phyloP scores from a whole-genome alignment of 148 eudicot species.

The Arbutus unedo region DNA sequence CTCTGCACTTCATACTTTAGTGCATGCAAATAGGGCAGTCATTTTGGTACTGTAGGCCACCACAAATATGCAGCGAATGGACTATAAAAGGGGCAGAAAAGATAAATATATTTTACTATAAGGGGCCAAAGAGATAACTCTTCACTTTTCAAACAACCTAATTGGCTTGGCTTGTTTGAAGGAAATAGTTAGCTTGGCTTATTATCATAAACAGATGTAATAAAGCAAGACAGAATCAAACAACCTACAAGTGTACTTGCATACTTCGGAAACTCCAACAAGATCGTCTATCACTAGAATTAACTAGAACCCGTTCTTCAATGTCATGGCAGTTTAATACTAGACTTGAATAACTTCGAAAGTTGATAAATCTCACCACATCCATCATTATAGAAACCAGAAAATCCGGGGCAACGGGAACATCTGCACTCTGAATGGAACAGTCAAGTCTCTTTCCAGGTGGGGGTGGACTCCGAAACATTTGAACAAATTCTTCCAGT shows the following conservation, averaged over 20 bases:
- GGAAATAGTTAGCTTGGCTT: neutral
- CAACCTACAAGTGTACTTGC: neutral
- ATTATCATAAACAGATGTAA: neutral
- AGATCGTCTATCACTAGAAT: neutral
- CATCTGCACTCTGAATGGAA: neutral
- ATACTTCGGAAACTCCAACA: neutral
- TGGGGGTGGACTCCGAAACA: neutral
- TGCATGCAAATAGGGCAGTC: neutral
- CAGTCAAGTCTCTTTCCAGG: neutral
- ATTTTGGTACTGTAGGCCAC: neutral
- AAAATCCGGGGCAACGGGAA: neutral
- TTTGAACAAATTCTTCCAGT: neutral
- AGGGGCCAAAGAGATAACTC: neutral
- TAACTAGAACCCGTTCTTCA: neutral
- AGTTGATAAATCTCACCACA: constrained; percentile 7
- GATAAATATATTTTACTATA: neutral
- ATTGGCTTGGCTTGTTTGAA: neutral
- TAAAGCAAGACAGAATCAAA: neutral
- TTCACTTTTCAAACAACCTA: neutral
- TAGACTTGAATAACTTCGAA: neutral
- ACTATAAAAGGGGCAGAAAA: neutral
- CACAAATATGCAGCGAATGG: neutral
- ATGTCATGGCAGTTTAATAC: neutral
- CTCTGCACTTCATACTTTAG: neutral
- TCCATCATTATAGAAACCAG: constrained; percentile 4